Evolutionary conservation across 352 stramenopile species (phyloP), one percentile per base, ranked within the genome.

Genomic region (Pythium rhizo-oryzae): DNA sequence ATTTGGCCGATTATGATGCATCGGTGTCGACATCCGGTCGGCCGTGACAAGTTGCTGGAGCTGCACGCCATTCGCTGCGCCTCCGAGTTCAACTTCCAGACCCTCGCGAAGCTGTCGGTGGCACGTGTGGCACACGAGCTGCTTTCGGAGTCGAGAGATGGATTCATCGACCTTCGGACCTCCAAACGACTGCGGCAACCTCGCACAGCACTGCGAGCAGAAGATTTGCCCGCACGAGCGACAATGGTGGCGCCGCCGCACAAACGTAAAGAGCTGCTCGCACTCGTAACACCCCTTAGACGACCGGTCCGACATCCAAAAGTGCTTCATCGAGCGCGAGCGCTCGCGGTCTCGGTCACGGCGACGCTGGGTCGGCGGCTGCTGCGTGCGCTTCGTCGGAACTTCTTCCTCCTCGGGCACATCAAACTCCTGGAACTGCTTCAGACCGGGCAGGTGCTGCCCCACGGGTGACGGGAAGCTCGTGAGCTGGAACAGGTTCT

Each of bases 301-400:
- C 19, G 87, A 93, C 19, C 88, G 83, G 65, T 96, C 88, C 54
- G 88, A 96, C 88, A 96, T 96, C 88, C 88, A 96, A 64, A 96
- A 96, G 68, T 93, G 86, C 59, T 93, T 94, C 67, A 94, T 80
- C 21, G 83, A 92, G 49, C 85, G 84, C 35, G 82, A 80, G 30
- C 86, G 75, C 28, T 86, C 73, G 16, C 82, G 72, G 16, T 47
- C 41, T 8, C 41, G 41, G 41, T 47, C 41, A 7, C 41, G 41
- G 15, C 71, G 74, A 18, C 79, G 72, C n/a, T 75, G 66, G 37
- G 65, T 62, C 43, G 78, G 51, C 2, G 71, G 54, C 12, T 75
- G 64, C 44, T 76, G 56, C 9, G 60, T 28, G 16, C 51, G 65
- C 8, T 35, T 44, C 8, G 23, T 23, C 21, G 25, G 25, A 24